phyloP scores from a whole-genome alignment of 805 yeast species.

The Kazachstania taianensis region DNA sequence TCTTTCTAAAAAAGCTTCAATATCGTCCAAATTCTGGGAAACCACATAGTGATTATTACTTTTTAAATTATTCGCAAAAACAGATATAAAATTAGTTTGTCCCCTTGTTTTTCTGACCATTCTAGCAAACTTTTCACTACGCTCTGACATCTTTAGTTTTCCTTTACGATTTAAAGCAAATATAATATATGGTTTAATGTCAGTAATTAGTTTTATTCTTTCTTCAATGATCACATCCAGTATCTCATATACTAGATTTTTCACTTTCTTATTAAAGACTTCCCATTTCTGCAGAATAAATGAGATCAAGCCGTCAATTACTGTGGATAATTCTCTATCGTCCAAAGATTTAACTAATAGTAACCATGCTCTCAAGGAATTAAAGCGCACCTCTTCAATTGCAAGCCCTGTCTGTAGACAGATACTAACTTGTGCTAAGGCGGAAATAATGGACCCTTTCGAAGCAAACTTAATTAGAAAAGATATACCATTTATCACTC shows the following conservation, averaged over 20 bases:
- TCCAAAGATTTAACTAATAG: constrained; percentile 48
- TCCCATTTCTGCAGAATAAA: constrained; percentile 61
- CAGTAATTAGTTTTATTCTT: constrained; percentile 12
- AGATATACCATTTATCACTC: constrained; percentile 64
- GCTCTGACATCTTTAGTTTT: constrained; percentile 39
- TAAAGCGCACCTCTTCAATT: constrained; percentile 45
- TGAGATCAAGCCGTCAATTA: constrained; percentile 67
- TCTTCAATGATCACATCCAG: constrained; percentile 29
- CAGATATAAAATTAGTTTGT: constrained; percentile 17
- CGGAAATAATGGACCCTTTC: constrained; percentile 47
- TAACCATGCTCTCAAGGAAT: constrained; percentile 61
- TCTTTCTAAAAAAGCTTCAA: constrained; percentile 41
- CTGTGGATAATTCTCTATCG: constrained; percentile 46
- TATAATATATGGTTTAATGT: constrained; percentile 39
- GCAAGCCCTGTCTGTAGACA: constrained; percentile 75
- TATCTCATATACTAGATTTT: constrained; percentile 42
- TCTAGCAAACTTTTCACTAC: constrained; percentile 42
- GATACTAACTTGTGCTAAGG: constrained; percentile 76
- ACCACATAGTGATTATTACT: constrained; percentile 46
- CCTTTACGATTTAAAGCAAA: constrained; percentile 58
- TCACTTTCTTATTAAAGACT: constrained; percentile 39
- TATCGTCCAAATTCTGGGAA: constrained; percentile 58
- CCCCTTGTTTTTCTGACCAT: constrained; percentile 27
- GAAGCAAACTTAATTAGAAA: constrained; percentile 46
- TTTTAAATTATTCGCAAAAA: constrained; percentile 20